Percentiles rank a stretch among this genome's conserved stretches.
These are phyloP conservation scores for Gossypioides kirkii DNA, from an alignment of 345 rosid species.

Conservation along the genomic window DNA sequence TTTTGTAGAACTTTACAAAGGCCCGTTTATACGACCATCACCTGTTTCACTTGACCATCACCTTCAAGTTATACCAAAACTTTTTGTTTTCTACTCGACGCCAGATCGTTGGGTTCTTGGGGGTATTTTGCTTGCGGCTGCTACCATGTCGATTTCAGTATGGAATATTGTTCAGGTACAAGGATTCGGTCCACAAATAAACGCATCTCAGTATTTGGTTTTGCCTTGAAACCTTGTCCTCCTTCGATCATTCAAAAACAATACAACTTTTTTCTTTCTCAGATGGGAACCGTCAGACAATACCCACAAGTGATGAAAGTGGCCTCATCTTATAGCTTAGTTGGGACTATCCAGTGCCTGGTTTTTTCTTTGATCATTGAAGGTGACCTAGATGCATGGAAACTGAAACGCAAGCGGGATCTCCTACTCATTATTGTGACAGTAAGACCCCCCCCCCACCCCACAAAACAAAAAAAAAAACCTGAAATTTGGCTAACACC, in stretches of 20 bases:
- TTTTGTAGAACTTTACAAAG: constrained; percentile 46
- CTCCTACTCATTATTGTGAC: constrained; percentile 55
- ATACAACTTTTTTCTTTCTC: constrained; percentile 1
- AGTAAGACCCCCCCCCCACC: constrained; percentile 27
- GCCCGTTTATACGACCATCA: constrained; percentile 45
- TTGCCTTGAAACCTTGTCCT: neutral
- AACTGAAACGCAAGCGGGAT: constrained; percentile 44
- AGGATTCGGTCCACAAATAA: neutral
- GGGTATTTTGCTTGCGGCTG: constrained; percentile 58
- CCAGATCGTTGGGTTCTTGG: constrained; percentile 72
- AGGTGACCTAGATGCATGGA: constrained; percentile 65
- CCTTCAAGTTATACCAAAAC: constrained; percentile 28
- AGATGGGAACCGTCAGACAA: constrained; percentile 48
- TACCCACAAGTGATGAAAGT: constrained; percentile 70
- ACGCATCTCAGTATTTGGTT: neutral
- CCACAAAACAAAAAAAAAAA: neutral
- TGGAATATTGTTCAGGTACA: constrained; percentile 71
- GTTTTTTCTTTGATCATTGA: constrained; percentile 51
- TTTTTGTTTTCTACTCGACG: constrained; percentile 46
- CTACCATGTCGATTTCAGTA: constrained; percentile 48
- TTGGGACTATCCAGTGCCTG: constrained; percentile 62
- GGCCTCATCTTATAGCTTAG: constrained; percentile 59
- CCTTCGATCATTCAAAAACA: neutral
- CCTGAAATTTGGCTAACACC: neutral
- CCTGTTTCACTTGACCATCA: constrained; percentile 25